These are phyloP conservation scores for Dactylonectria macrodidyma DNA, from an alignment of 2,329 filamentous ascomycete species.

Conservation along the genomic window DNA sequence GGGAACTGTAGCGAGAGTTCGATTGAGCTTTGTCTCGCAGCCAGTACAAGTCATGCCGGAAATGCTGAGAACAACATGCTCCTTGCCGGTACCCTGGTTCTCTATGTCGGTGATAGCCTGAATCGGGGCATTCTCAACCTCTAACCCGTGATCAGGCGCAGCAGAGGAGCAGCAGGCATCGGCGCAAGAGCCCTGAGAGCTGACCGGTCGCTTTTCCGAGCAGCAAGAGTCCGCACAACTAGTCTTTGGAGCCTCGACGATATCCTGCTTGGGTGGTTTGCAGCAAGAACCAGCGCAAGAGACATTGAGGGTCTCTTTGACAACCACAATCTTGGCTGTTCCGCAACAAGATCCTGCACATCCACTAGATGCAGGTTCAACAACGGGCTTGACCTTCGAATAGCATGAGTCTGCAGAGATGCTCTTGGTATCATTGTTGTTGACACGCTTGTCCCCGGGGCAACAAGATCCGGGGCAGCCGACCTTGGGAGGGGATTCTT, in stretches of 20 bases:
- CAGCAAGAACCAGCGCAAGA: too few relatives aligned
- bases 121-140: neutral
- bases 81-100: slow-evolving; percentile 51
- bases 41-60: slow-evolving; percentile 82
- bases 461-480: too few relatives aligned
- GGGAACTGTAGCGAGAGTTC: slow-evolving; percentile 64
- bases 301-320: neutral
- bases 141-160: too few relatives aligned
- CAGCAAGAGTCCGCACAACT: slow-evolving; percentile 5
- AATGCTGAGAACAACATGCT: slow-evolving; percentile 73
- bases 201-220: neutral
- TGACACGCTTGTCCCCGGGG: too few relatives aligned
- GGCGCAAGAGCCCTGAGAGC: slow-evolving; percentile 7
- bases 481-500: too few relatives aligned
- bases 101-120: slow-evolving; percentile 49
- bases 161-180: too few relatives aligned
- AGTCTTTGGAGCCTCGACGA: neutral
- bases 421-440: too few relatives aligned
- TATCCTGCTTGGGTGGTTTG: too few relatives aligned
- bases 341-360: slow-evolving; percentile 24
- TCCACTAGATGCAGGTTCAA: neutral
- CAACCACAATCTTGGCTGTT: neutral
- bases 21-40: slow-evolving; percentile 75
- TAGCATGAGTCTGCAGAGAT: too few relatives aligned
- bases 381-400: too few relatives aligned